Conservation (phyloP, 257 asterid genomes). For the Solanum pennellii region DNA sequence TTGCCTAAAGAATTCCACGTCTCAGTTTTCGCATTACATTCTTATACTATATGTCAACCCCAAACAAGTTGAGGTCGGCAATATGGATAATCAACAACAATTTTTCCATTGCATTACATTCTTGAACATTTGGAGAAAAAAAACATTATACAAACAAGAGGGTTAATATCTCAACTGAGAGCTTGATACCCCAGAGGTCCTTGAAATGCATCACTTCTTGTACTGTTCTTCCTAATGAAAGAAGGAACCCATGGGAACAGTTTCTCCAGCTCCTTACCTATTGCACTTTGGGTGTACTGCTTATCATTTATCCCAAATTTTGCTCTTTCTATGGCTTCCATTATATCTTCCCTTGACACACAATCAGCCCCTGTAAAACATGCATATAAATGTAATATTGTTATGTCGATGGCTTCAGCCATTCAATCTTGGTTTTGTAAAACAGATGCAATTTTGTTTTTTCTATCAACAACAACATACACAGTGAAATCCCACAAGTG, state of each 20-base stretch:
- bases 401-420: not conserved
- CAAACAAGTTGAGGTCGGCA: not conserved
- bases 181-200: conserved; percentile 77
- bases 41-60: not conserved
- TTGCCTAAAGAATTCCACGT: not conserved
- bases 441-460: not conserved
- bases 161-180: conserved; percentile 32
- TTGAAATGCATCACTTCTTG: conserved; percentile 29
- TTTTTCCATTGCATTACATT: not conserved
- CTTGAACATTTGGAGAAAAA: not conserved
- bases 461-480: not conserved
- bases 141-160: not conserved
- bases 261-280: conserved; percentile 66
- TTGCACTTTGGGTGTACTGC: conserved; percentile 20
- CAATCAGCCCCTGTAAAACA: conserved; percentile 53
- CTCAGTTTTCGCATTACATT: not conserved
- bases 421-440: not conserved
- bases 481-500: not conserved
- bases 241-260: conserved; percentile 94
- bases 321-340: conserved; percentile 94
- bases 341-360: conserved; percentile 80
- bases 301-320: conserved; percentile 68
- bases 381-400: not conserved
- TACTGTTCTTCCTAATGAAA: conserved; percentile 32
- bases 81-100: not conserved